Conservation (phyloP, 192 early-diverging fungal genomes). For the Coemansia aciculifera region DNA sequence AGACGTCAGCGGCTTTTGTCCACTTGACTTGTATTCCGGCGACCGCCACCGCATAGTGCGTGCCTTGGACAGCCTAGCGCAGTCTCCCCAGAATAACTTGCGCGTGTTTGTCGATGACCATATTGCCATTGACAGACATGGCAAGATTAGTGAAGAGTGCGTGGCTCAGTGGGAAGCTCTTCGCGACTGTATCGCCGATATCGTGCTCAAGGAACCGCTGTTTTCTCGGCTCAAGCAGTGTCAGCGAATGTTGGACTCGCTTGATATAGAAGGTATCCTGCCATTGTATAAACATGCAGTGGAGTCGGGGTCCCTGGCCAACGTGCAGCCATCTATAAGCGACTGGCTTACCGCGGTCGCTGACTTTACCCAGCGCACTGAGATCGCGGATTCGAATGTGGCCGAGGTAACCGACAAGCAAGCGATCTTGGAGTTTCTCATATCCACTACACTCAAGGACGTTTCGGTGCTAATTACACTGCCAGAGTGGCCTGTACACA, state of each 20-base stretch:
- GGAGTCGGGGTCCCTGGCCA: constrained; percentile 20
- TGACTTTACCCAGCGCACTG: constrained; percentile 10
- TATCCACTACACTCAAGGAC: constrained; percentile 77
- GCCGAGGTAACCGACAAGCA: constrained; percentile 40
- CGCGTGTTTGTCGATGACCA: constrained; percentile 50
- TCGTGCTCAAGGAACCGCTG: constrained; percentile 53
- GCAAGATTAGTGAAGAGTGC: not conserved
- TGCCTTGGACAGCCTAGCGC: constrained; percentile 38
- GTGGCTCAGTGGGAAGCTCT: constrained; percentile 33
- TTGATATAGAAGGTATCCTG: constrained; percentile 61
- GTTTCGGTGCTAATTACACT: constrained; percentile 66
- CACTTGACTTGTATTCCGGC: constrained; percentile 66
- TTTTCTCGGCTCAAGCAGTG: constrained; percentile 50
- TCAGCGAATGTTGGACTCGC: constrained; percentile 58
- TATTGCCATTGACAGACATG: not conserved
- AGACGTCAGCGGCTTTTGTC: constrained; percentile 58
- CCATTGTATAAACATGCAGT: constrained; percentile 30
- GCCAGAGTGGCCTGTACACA: constrained; percentile 13
- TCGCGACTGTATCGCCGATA: constrained; percentile 29
- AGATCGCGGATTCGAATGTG: not conserved
- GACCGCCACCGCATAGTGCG: constrained; percentile 26
- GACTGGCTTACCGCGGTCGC: constrained; percentile 41
- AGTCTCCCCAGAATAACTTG: constrained; percentile 44
- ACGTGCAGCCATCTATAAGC: constrained; percentile 16
- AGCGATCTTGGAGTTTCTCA: constrained; percentile 62